Conservation (phyloP, 2,329 filamentous ascomycete species). For the Mycocentrospora acerina region DNA sequence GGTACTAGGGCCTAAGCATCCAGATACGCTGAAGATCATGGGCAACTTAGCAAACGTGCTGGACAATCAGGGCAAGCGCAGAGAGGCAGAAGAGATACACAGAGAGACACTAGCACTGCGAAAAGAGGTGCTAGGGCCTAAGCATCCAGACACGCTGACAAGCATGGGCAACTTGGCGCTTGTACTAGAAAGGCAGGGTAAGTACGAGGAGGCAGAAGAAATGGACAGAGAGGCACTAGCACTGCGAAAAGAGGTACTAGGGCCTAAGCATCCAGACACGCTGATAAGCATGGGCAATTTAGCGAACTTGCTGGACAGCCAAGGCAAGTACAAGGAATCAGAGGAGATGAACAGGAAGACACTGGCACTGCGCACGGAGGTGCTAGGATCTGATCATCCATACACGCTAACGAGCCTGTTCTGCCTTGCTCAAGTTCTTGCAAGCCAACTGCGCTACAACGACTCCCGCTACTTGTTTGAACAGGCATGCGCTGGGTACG, state of each 20-base stretch:
- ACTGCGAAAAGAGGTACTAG: constrained; percentile 4
- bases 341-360: no score
- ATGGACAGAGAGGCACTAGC: constrained; percentile 2
- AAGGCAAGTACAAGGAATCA: no score
- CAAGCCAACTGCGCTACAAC: neutral
- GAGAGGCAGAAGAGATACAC: neutral
- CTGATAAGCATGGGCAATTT: constrained; percentile 9
- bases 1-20: constrained; percentile 1
- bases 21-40: neutral
- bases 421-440: neutral
- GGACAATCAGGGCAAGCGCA: constrained; percentile 1
- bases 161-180: constrained; percentile 10
- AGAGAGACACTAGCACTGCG: neutral
- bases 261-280: constrained; percentile 4
- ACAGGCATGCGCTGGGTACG: constrained; percentile 1
- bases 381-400: neutral
- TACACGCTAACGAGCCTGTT: neutral
- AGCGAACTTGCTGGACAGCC: constrained; percentile 3
- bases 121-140: constrained; percentile 2
- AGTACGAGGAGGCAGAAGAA: no score
- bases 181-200: constrained; percentile 3
- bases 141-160: constrained; percentile 6
- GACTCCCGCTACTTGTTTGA: neutral
- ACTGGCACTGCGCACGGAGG: no score
- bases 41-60: neutral